Evolutionary conservation across 768 basidiomycete genomes (phyloP).

Genomic region (Amanita rubescens): DNA sequence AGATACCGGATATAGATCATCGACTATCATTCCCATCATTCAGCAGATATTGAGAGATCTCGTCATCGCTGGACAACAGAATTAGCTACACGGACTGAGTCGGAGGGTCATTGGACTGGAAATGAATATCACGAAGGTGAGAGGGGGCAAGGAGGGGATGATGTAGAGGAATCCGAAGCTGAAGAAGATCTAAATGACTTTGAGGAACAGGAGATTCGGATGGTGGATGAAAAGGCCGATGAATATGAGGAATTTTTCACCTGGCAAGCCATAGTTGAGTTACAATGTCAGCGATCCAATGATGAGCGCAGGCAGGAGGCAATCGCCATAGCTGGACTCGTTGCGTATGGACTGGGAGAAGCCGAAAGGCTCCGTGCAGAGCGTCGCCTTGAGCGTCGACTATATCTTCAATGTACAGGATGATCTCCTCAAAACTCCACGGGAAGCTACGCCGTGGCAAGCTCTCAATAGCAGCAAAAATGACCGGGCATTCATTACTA

Average conservation of each 20-base stretch:
- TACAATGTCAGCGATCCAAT: not conserved
- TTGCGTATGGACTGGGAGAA: constrained; percentile 11
- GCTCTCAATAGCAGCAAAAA: too few relatives aligned
- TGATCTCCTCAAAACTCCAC: too few relatives aligned
- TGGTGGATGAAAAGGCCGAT: not conserved
- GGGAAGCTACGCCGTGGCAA: too few relatives aligned
- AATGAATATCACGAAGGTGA: not conserved
- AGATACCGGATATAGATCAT: not conserved
- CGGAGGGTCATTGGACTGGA: not conserved
- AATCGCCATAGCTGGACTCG: not conserved
- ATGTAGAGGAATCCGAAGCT: not conserved
- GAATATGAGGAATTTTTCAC: not conserved
- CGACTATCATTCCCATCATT: not conserved
- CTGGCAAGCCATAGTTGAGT: constrained; percentile 1
- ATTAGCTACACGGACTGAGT: not conserved
- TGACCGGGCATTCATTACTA: too few relatives aligned
- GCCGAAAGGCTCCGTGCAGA: too few relatives aligned
- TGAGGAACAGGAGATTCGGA: not conserved
- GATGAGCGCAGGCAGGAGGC: not conserved
- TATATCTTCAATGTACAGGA: too few relatives aligned
- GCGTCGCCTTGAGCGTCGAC: too few relatives aligned
- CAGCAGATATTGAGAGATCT: constrained; percentile 3
- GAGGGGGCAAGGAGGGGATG: too few relatives aligned
- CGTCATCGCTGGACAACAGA: not conserved
- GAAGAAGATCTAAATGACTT: not conserved